These are phyloP conservation scores for Xerocomus spinulosus DNA, from an alignment of 768 basidiomycete genomes.

Conservation along the genomic window DNA sequence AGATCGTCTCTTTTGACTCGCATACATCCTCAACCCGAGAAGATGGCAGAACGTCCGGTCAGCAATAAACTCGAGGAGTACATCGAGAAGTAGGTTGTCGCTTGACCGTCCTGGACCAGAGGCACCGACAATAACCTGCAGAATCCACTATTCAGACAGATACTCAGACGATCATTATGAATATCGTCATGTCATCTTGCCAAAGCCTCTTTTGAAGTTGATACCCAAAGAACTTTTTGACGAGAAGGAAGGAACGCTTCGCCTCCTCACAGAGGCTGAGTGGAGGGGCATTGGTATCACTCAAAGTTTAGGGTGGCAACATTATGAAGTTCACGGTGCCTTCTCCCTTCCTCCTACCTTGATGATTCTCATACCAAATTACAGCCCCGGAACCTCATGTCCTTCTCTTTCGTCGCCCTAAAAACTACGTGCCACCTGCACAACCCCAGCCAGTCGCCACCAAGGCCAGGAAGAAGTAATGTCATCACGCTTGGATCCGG, in stretches of 20 bases:
- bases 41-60: constrained; percentile 35
- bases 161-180: constrained; percentile 91
- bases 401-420: constrained; percentile 82
- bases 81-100: constrained; percentile 61
- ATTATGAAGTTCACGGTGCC: constrained; percentile 93
- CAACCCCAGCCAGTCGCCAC: constrained; percentile 39
- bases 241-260: constrained; percentile 71
- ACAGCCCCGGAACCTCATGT: constrained; percentile 91
- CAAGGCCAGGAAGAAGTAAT: constrained; percentile 40
- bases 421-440: constrained; percentile 56
- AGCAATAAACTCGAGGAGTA: constrained; percentile 65
- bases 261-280: constrained; percentile 80
- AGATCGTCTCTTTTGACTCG: constrained; percentile 3
- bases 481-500: constrained; percentile 2
- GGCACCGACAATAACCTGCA: constrained; percentile 28
- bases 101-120: constrained; percentile 13
- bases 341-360: not conserved
- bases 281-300: constrained; percentile 97
- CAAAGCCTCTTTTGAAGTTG: constrained; percentile 90
- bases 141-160: constrained; percentile 88
- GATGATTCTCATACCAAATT: constrained; percentile 10
- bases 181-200: constrained; percentile 96
- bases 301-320: constrained; percentile 95
- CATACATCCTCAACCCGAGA: constrained; percentile 8
- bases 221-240: constrained; percentile 85